Base-by-base conservation (phyloP, 2,329 filamentous ascomycete species). In the Sclerotinia nivalis region DNA sequence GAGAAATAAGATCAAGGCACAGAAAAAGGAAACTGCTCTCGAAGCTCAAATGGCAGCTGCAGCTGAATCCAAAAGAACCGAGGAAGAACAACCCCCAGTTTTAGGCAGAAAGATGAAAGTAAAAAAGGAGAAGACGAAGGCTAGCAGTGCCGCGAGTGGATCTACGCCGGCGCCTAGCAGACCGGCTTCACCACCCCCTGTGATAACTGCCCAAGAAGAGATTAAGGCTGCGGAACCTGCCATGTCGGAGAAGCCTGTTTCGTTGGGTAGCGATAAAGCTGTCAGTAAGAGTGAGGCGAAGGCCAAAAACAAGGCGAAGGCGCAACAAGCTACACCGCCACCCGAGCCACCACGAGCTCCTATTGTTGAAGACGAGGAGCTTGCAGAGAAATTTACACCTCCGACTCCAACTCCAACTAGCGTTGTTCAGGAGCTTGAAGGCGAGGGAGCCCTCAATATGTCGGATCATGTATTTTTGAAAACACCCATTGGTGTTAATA, bases 41-140 rank as follows among this genome's bases (percentile, higher is more conserved):
- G 83, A 84, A 62, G 76, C 81, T 20, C 88, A 89, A 70, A 79
- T 84, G 18, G 83, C 87, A 66, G 81, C 82, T 22, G 85, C 88
- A 73, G 86, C 87, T 45, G 73, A 73, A 34, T 77, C 76, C 49
- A 68, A 73, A 37, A 74, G 78, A 49, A 79, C 79, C 13, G 82
- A 84, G 61, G 83, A 84, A 73, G 82, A 84, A 13, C 83, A 86
- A 73, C 92, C 88, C 10, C 92, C 93, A 0, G 91, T 96, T 54
- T 79, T 93, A 62, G 91, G 91, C 47, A 87, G 92, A 66, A 93
- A 93, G 83, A 95, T 93, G 84, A 96, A 95, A 81, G 88, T 92
- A 78, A 93, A 92, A 83, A 95, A 93, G 80, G 88, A 91, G 75
- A 89, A 87, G 75, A 75, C 74, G 9, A 66, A n/a, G 9, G 71